A percentile compares a stretch with the other conserved stretches of the same genome.
These are phyloP conservation scores for Blastocystis sp. DNA, from an alignment of 352 stramenopile species.

Conservation along the genomic window DNA sequence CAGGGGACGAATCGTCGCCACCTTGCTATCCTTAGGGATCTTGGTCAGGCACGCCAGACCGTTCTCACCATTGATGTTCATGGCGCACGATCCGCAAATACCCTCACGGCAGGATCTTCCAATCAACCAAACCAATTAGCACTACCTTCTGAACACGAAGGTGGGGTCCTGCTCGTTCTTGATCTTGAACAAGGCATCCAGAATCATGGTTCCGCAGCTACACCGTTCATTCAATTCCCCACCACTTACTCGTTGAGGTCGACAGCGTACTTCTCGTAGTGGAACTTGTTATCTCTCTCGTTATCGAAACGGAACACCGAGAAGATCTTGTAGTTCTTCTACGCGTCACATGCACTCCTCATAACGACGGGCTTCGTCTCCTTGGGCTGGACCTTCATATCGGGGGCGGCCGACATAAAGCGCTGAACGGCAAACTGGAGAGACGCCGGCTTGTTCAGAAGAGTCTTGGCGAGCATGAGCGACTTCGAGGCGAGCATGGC, in stretches of 20 bases:
- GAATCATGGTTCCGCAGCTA: constrained; percentile 90
- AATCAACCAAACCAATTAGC: constrained; percentile 1
- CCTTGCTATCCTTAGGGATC: constrained; percentile 70
- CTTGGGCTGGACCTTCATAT: constrained; percentile 9
- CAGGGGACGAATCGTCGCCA: constrained; percentile 74
- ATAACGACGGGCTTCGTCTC: neutral
- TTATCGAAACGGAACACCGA: constrained; percentile 87
- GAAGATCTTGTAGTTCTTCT: constrained; percentile 90
- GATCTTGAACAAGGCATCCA: constrained; percentile 97
- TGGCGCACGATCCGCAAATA: constrained; percentile 96
- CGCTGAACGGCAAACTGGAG: constrained; percentile 6
- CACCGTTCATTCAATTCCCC: constrained; percentile 7
- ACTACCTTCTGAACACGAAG: constrained; percentile 83
- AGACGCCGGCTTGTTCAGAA: neutral
- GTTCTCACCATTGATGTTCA: constrained; percentile 98
- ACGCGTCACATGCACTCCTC: neutral
- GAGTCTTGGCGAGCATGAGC: constrained; percentile 6
- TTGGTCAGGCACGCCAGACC: constrained; percentile 90
- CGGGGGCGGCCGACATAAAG: constrained; percentile 10
- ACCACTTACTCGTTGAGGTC: constrained; percentile 85
- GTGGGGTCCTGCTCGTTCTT: constrained; percentile 97
- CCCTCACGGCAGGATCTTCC: constrained; percentile 79
- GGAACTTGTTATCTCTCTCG: constrained; percentile 74
- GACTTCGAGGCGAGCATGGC: constrained; percentile 32
- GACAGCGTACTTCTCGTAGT: constrained; percentile 87